A percentile compares a stretch with the other conserved stretches of the same genome.
Conservation (phyloP, 805 yeast species). For the Clavispora fructus region DNA sequence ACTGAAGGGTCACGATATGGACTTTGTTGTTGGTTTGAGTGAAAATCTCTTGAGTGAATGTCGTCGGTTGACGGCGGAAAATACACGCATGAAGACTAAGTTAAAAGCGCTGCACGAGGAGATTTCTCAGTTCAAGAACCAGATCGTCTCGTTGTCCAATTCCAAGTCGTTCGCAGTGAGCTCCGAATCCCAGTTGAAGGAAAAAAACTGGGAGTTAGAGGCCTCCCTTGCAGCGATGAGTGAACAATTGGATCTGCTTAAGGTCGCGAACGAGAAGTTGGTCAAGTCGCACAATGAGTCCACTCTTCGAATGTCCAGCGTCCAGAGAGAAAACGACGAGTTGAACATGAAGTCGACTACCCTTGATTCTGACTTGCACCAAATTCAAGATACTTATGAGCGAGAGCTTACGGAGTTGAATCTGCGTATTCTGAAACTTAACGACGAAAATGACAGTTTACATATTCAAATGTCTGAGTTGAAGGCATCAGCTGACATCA, state of each 20-base stretch:
- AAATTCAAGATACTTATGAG: slow-evolving; percentile 30
- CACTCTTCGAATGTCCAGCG: slow-evolving; percentile 18
- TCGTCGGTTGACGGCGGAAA: slow-evolving; percentile 64
- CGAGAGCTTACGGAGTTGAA: slow-evolving; percentile 46
- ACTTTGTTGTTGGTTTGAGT: slow-evolving; percentile 68
- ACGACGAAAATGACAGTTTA: slow-evolving; percentile 63
- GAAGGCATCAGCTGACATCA: slow-evolving; percentile 3
- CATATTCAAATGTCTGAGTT: slow-evolving; percentile 30
- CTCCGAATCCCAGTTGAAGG: slow-evolving; percentile 48
- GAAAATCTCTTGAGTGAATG: slow-evolving; percentile 69
- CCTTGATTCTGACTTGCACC: slow-evolving; percentile 34
- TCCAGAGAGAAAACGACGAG: slow-evolving; percentile 48
- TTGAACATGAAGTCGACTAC: slow-evolving; percentile 34
- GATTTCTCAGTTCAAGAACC: slow-evolving; percentile 32
- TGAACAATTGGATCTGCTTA: slow-evolving; percentile 38
- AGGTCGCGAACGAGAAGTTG: slow-evolving; percentile 37
- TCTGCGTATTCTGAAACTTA: slow-evolving; percentile 50
- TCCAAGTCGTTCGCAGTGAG: slow-evolving; percentile 29
- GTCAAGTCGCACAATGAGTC: slow-evolving; percentile 29
- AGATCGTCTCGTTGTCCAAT: slow-evolving; percentile 29
- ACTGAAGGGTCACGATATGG: slow-evolving; percentile 55
- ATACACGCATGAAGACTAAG: slow-evolving; percentile 40
- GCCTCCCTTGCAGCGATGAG: slow-evolving; percentile 41
- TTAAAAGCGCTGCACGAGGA: slow-evolving; percentile 42
- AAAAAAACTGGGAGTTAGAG: slow-evolving; percentile 64